Evolutionary conservation across 768 basidiomycete species (phyloP), one percentile per base, ranked within the genome.

Genomic region (Kwoniella europaea): DNA sequence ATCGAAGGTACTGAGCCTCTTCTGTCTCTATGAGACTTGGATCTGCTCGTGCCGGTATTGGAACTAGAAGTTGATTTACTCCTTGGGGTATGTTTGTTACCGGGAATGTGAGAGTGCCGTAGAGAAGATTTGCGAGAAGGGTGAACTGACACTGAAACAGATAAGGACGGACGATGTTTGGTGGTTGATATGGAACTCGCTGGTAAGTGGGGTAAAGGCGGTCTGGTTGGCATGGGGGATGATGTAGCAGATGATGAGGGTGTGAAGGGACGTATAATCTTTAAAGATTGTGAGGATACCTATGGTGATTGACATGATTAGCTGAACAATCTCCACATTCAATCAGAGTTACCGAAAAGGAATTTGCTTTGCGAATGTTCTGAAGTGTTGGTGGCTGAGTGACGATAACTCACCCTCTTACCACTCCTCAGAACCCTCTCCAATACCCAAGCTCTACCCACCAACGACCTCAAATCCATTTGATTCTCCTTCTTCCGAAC

Each of bases 381-480:
- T 35, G 35, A 35, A 35, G 35, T 35, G 35, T 35, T 6, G 6
- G 35, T 35, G 35, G 7, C 12, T n/a, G 55, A 56, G 18, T 22
- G 18, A 61, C 10, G 5, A 3, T 13, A 12, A 73, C 79, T 72
- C 65, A 79, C 79, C 68, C 77, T 63, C 67, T 77, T 79, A 0
- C 76, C 79, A 10, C 71, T 67, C 41, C 55, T 61, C 35, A 79
- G 62, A 27, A 77, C 73, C 63, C 70, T 67, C 65, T 81, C 79
- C 22, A 80, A 59, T 4, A 78, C 72, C 29, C 66, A 74, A 42
- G 79, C 79, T 57, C 79, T 56, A 10, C 79, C 79, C 9, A 78
- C 71, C n/a, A 80, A 64, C 7, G 67, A 20, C 1, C 52, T 65
- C 27, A 80, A 56, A 29, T 80, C 75, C 79, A 80, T 68, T 54